Evolutionary conservation across 768 basidiomycete genomes (phyloP).

Genomic region (Serendipita sp.): DNA sequence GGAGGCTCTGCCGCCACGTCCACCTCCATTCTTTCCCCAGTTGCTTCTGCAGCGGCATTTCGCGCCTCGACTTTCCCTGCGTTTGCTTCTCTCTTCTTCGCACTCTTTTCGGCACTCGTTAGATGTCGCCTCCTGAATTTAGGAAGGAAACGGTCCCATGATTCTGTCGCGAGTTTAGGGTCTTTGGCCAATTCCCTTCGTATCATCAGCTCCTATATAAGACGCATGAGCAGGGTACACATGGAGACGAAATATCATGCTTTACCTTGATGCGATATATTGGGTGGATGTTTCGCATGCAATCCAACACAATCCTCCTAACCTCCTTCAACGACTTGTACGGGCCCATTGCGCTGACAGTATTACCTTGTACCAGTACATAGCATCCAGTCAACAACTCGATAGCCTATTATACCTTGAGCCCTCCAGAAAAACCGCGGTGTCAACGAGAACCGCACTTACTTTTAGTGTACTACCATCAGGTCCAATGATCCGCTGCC

Average conservation of each 20-base stretch:
- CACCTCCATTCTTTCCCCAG: conserved; percentile 16
- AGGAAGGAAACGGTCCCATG: conserved; percentile 95
- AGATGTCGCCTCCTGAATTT: conserved; percentile 88
- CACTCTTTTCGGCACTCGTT: conserved; percentile 86
- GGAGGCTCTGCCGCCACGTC: background rate
- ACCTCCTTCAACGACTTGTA: conserved; percentile 95
- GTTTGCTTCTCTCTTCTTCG: conserved; percentile 66
- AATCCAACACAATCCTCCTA: conserved; percentile 87
- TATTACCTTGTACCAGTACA: conserved; percentile 94
- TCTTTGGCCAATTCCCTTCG: conserved; percentile 95
- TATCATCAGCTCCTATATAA: conserved; percentile 84
- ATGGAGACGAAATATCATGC: background rate
- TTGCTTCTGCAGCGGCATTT: conserved; percentile 46
- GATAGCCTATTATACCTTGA: conserved; percentile 51
- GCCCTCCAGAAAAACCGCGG: background rate
- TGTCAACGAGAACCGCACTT: conserved; percentile 17
- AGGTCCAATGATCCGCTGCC: conserved; percentile 94
- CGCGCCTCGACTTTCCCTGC: conserved; percentile 47
- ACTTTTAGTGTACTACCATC: conserved; percentile 97
- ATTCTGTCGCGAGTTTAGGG: conserved; percentile 82
- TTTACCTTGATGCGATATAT: conserved; percentile 94
- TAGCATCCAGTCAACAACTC: conserved; percentile 94
- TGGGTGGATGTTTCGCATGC: conserved; percentile 99
- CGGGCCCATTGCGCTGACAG: conserved; percentile 95
- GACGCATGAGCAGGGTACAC: background rate